Evolutionary conservation across 108 stramenopile genomes (phyloP).

Genomic region (Conticribra weissflogii): DNA sequence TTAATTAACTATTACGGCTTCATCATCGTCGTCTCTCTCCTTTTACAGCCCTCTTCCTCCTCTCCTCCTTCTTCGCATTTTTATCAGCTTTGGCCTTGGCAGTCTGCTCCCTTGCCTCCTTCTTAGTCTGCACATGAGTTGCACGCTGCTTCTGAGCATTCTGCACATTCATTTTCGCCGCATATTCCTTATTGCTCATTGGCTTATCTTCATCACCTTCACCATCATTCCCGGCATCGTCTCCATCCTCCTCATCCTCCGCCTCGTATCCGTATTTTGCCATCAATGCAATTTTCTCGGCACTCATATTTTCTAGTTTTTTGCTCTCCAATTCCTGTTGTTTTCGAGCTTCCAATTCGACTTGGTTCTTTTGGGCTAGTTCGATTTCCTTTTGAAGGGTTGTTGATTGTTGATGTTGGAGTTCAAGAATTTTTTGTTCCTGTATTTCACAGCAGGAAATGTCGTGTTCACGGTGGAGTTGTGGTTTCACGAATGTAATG

Average conservation of each 20-base stretch:
- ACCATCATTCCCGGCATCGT: slow-evolving; percentile 42
- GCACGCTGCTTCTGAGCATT: slow-evolving; percentile 35
- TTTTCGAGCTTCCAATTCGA: slow-evolving; percentile 47
- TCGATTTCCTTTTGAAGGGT: slow-evolving; percentile 61
- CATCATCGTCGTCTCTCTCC: slow-evolving; percentile 49
- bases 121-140: slow-evolving; percentile 23
- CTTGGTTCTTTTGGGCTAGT: slow-evolving; percentile 52
- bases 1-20: no score
- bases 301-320: slow-evolving; percentile 55
- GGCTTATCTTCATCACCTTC: slow-evolving; percentile 22
- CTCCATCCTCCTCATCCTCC: slow-evolving; percentile 49
- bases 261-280: slow-evolving; percentile 81
- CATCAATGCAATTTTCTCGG: slow-evolving; percentile 69
- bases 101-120: slow-evolving; percentile 37
- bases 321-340: slow-evolving; percentile 30
- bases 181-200: slow-evolving; percentile 55
- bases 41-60: slow-evolving; percentile 70
- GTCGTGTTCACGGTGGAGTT: no score
- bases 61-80: slow-evolving; percentile 74
- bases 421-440: slow-evolving; percentile 29
- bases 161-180: slow-evolving; percentile 47
- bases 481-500: no score
- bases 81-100: slow-evolving; percentile 43
- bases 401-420: slow-evolving; percentile 40
- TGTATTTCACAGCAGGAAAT: no score